Evolutionary conservation across 2,329 filamentous ascomycete species (phyloP), one percentile per base, ranked within the genome.

Genomic region (Aspergillus pseudoglaucus): DNA sequence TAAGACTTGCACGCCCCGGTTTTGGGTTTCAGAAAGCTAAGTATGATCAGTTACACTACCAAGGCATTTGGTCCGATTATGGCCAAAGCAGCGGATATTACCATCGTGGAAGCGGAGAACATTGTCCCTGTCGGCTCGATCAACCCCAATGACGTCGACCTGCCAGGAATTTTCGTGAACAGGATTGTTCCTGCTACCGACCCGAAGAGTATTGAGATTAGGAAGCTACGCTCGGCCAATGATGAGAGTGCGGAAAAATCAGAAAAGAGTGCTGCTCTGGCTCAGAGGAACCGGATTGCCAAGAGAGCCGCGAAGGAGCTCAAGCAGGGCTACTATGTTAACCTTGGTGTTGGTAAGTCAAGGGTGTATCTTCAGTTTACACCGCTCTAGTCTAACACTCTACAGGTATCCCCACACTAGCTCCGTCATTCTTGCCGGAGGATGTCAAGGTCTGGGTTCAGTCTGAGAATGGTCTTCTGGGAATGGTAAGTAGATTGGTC

Each of bases 41-140:
- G n/a, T 17, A 33, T 30, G 22, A 27, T 32, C 44, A 69, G 65
- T 20, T 84, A 87, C 66, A 85, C 86, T 0, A 88, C 85, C 27
- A 87, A 87, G 64, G 82, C 84, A 0, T 90, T 88, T 54, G 85
- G 82, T 1, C 79, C 81, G 5, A 77, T 88, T 53, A 88, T 90
- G 85, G 88, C 86, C 50, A 90, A 91, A 69, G 88, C 88, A 0
- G 88, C 87, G 0, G 80, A 78, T 42, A 61, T 87, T 35, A 85
- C 87, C 22, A 90, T 94, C 37, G 87, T 93, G 33, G 88, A 94
- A 64, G 88, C 88, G 1, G 88, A 94, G 61, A 78, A 91, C 53
- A 89, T 94, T 50, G 88, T 94, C 45, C 81, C 85, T 2, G 68
- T 82, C 1, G 88, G 88, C 20, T 79, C 81, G 2, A 84, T 94